Percentiles rank a stretch among this genome's conserved stretches.
phyloP scores from a whole-genome alignment of 495 filamentous ascomycete species.

The Penicillium pulvis region DNA sequence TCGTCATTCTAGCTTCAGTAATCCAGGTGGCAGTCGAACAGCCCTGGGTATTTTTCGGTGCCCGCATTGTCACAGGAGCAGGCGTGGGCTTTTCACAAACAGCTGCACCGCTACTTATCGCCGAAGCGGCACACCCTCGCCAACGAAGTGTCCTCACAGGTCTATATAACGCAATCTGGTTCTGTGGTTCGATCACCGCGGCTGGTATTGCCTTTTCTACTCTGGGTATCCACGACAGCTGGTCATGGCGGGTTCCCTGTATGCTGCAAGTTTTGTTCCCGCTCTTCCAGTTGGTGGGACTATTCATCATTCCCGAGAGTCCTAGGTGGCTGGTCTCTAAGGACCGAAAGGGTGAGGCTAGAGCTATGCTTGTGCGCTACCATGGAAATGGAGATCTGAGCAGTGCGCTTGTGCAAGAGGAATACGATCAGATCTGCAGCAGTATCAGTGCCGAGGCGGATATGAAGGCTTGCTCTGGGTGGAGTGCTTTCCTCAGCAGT shows the following conservation, averaged over 20 bases:
- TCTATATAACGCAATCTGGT: constrained; percentile 32
- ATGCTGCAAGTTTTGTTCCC: constrained; percentile 28
- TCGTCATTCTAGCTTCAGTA: constrained; percentile 25
- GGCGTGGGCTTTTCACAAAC: constrained; percentile 34
- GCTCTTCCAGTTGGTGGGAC: constrained; percentile 17
- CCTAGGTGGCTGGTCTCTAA: constrained; percentile 46
- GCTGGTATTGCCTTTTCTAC: constrained; percentile 25
- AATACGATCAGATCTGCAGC: constrained; percentile 44
- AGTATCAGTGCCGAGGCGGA: constrained; percentile 51
- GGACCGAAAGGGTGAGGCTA: constrained; percentile 40
- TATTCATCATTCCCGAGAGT: constrained; percentile 28
- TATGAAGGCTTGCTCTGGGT: constrained; percentile 19
- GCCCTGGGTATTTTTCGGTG: constrained; percentile 29
- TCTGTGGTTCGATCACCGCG: constrained; percentile 30
- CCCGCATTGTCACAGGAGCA: constrained; percentile 23
- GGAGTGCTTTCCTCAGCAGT: constrained; percentile 57
- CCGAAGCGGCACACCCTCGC: constrained; percentile 27
- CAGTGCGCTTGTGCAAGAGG: constrained; percentile 30
- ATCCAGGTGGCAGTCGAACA: constrained; percentile 23
- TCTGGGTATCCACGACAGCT: constrained; percentile 19
- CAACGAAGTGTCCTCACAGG: constrained; percentile 27
- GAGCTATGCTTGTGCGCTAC: constrained; percentile 39
- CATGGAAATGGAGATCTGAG: constrained; percentile 34
- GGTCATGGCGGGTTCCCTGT: constrained; percentile 33
- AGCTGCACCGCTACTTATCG: constrained; percentile 29